Conservation (phyloP, 257 asterid genomes). For the Penstemon eatonii region DNA sequence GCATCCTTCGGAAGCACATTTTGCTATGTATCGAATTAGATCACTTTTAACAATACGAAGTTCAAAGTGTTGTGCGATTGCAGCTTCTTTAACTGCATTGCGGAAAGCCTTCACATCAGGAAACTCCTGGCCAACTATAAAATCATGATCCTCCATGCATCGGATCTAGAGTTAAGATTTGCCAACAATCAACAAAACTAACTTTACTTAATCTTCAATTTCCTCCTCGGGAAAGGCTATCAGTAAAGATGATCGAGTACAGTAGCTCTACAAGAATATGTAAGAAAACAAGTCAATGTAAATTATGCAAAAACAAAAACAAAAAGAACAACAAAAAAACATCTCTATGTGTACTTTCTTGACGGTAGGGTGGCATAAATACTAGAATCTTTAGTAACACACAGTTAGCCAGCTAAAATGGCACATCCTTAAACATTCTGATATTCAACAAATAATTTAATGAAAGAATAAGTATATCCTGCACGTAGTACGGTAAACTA, state of each 20-base stretch:
- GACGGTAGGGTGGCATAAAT: neutral
- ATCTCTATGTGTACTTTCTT: constrained; percentile 1
- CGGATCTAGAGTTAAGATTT: constrained; percentile 7
- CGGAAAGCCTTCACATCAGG: constrained; percentile 76
- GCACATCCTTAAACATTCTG: neutral
- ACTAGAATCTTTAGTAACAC: neutral
- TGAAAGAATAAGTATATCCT: neutral
- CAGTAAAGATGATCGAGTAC: constrained; percentile 4
- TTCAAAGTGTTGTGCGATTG: constrained; percentile 81
- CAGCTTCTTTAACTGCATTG: constrained; percentile 70
- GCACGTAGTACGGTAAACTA: neutral
- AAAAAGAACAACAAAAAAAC: neutral
- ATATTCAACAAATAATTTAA: neutral
- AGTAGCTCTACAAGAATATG: constrained; percentile 23
- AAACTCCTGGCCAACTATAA: constrained; percentile 69
- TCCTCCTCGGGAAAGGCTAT: constrained; percentile 17
- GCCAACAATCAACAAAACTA: constrained; percentile 21
- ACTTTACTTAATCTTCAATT: constrained; percentile 21
- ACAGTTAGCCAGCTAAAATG: constrained; percentile 11
- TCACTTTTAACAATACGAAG: constrained; percentile 71
- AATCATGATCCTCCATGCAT: constrained; percentile 53
- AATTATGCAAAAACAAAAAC: neutral
- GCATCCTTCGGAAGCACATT: constrained; percentile 76
- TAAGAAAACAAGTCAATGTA: neutral
- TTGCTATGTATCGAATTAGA: constrained; percentile 68